phyloP scores from a whole-genome alignment of 306 rosid species.

The Pueraria montana region DNA sequence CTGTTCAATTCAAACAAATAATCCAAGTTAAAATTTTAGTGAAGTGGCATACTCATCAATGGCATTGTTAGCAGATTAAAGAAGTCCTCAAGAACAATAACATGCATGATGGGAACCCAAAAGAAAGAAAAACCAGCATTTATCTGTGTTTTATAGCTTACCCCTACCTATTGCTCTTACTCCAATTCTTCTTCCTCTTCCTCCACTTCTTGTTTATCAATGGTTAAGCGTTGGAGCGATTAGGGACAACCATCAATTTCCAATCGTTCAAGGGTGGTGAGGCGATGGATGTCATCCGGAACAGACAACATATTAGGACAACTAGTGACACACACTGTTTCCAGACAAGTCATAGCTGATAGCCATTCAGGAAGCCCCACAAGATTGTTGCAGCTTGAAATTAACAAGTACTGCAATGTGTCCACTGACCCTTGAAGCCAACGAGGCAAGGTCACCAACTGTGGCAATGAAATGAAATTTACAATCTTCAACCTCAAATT shows the following conservation, averaged over 20 bases:
- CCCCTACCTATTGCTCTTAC: not conserved
- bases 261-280: constrained; percentile 1
- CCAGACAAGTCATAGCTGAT: not conserved
- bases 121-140: not conserved
- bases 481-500: not conserved
- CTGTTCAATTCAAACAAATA: not conserved
- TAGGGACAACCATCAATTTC: not conserved
- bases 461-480: not conserved
- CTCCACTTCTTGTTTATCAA: not conserved
- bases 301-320: constrained; percentile 43
- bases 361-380: constrained; percentile 50
- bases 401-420: not conserved
- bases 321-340: not conserved
- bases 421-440: constrained; percentile 46
- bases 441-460: constrained; percentile 31
- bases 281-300: not conserved
- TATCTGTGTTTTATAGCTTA: not conserved
- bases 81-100: constrained; percentile 4
- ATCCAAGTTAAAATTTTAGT: not conserved
- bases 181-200: constrained; percentile 3
- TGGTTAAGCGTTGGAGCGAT: not conserved
- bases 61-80: not conserved
- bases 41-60: not conserved
- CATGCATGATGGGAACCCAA: not conserved
- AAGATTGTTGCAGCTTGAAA: not conserved